These are phyloP conservation scores for Sarocladiaceae sp. DNA, from an alignment of 2,329 filamentous ascomycete genomes.

Conservation along the genomic window DNA sequence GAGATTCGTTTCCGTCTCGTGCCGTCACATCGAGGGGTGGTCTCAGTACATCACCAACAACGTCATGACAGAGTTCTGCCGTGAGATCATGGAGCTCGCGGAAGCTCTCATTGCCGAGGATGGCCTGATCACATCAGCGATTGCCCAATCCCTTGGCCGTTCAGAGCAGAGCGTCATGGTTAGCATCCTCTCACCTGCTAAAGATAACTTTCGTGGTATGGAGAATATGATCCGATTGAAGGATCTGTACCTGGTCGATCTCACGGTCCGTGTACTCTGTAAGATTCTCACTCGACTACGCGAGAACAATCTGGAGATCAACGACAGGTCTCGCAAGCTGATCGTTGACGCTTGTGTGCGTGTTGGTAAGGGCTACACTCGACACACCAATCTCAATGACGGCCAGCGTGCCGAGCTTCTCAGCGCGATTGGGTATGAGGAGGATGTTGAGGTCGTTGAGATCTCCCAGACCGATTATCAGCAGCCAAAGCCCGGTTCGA, in stretches of 20 bases:
- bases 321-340: conserved; percentile 49
- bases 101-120: conserved; percentile 81
- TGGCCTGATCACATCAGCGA: conserved; percentile 69
- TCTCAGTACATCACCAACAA: conserved; percentile 67
- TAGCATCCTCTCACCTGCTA: conserved; percentile 31
- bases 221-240: conserved; percentile 86
- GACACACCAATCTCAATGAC: conserved; percentile 72
- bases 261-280: conserved; percentile 73
- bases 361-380: conserved; percentile 31
- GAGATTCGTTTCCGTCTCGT: conserved; percentile 73
- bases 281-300: conserved; percentile 80
- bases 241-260: conserved; percentile 77
- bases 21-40: conserved; percentile 79
- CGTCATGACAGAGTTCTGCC: conserved; percentile 85
- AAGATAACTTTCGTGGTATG: conserved; percentile 56
- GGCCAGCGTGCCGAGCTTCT: conserved; percentile 81
- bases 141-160: conserved; percentile 21
- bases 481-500: conserved; percentile 16
- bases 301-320: conserved; percentile 67
- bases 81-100: conserved; percentile 91
- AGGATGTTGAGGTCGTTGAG: conserved; percentile 44
- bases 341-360: conserved; percentile 62
- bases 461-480: conserved; percentile 27
- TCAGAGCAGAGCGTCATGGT: conserved; percentile 33
- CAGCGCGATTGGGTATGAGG: conserved; percentile 53